Evolutionary conservation across 371 early-diverging fungal species (phyloP).

Genomic region (Parasitella parasitica): DNA sequence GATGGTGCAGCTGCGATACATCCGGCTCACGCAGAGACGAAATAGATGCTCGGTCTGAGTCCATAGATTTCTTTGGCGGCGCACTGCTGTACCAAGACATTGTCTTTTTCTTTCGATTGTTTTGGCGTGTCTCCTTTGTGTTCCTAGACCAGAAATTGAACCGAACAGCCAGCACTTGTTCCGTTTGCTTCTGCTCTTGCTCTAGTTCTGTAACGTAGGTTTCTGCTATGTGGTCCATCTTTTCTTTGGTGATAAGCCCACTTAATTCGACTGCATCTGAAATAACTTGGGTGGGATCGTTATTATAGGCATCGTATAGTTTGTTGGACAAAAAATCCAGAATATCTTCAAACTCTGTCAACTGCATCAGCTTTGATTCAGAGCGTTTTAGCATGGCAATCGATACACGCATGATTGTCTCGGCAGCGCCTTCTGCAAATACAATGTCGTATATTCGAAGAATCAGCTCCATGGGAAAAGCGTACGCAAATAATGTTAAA

Average conservation of each 20-base stretch:
- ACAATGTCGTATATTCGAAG: conserved; percentile 84
- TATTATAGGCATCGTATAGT: conserved; percentile 76
- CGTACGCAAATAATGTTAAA: conserved; percentile 88
- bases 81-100: conserved; percentile 30
- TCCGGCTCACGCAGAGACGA: conserved; percentile 28
- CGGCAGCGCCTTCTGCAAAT: conserved; percentile 84
- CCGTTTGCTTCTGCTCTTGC: conserved; percentile 62
- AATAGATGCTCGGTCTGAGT: conserved; percentile 30
- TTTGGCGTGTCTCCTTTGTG: not conserved
- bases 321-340: conserved; percentile 74
- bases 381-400: conserved; percentile 85
- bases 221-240: conserved; percentile 73
- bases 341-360: conserved; percentile 83
- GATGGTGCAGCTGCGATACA: conserved; percentile 53
- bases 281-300: conserved; percentile 70
- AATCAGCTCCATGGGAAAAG: conserved; percentile 78
- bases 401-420: conserved; percentile 88
- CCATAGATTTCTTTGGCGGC: conserved; percentile 18
- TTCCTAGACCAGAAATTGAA: conserved; percentile 47
- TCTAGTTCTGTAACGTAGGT: conserved; percentile 64
- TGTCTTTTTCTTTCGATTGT: conserved; percentile 40
- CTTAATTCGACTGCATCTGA: conserved; percentile 76
- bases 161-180: conserved; percentile 58
- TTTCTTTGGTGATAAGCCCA: conserved; percentile 64
- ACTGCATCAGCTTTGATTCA: conserved; percentile 66